Percentiles rank a stretch among this genome's conserved stretches.
phyloP scores from a whole-genome alignment of 257 asterid species.

The Plantago ovata region DNA sequence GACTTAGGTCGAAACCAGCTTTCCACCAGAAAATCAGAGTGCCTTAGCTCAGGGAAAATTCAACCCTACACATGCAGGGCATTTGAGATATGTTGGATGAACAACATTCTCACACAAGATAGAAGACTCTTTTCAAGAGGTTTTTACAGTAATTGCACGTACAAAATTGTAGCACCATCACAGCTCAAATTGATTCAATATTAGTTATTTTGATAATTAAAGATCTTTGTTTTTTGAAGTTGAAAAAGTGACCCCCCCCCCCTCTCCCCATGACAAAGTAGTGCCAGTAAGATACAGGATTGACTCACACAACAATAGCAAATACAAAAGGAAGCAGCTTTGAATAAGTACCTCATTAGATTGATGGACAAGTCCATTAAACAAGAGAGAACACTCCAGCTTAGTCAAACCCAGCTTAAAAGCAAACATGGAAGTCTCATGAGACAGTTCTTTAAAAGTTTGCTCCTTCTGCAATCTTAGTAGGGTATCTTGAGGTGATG shows the following conservation, averaged over 20 bases:
- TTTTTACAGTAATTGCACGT: too few species aligned
- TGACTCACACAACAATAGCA: constrained; percentile 14
- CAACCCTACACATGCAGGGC: too few species aligned
- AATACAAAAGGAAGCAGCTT: constrained; percentile 7
- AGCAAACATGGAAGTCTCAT: constrained; percentile 76
- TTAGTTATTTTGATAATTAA: too few species aligned
- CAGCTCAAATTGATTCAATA: background rate
- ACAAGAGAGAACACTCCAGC: constrained; percentile 74
- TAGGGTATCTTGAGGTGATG: constrained; percentile 87
- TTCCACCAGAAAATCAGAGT: constrained; percentile 2
- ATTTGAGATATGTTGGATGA: too few species aligned
- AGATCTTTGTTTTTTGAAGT: too few species aligned
- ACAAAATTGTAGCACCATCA: background rate
- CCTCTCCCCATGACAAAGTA: too few species aligned
- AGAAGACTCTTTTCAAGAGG: too few species aligned
- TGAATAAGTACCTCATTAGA: constrained; percentile 65
- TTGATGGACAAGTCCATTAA: constrained; percentile 95
- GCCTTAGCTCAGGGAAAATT: constrained; percentile 1
- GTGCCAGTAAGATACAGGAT: constrained; percentile 2
- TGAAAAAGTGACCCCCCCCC: too few species aligned
- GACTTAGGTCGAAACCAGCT: background rate
- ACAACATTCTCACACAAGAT: too few species aligned
- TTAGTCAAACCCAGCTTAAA: constrained; percentile 80
- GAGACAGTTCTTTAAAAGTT: constrained; percentile 52
- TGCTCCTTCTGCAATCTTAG: constrained; percentile 75